phyloP scores from a whole-genome alignment of 78 protist species.

The Capsaspora owczarzaki region DNA sequence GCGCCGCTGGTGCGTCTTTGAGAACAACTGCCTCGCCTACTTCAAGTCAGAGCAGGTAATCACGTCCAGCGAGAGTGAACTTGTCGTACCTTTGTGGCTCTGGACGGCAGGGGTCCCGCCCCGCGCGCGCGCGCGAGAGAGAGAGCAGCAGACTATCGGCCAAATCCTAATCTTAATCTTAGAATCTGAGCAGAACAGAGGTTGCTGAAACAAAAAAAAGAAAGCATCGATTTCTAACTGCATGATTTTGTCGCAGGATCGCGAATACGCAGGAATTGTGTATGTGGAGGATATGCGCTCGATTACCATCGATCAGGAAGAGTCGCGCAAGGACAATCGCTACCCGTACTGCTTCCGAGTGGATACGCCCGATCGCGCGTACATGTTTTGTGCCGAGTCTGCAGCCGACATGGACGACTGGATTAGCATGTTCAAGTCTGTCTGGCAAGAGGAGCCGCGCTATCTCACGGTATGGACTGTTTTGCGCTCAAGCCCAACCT shows the following conservation, averaged over 20 bases:
- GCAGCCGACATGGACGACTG: neutral
- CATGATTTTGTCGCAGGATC: too few relatives aligned
- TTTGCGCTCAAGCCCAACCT: neutral
- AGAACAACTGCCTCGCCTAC: neutral
- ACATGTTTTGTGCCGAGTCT: neutral
- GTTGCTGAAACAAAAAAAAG: too few relatives aligned
- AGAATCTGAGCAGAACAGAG: too few relatives aligned
- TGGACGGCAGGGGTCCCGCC: too few relatives aligned
- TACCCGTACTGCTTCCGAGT: neutral
- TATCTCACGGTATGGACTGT: neutral
- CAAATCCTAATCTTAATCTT: too few relatives aligned
- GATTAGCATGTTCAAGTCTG: neutral
- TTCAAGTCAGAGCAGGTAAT: neutral
- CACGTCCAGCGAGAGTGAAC: too few relatives aligned
- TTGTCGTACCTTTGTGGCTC: too few relatives aligned
- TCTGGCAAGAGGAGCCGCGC: neutral
- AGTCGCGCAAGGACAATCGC: neutral
- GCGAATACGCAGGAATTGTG: neutral
- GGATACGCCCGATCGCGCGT: neutral
- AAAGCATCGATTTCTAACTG: too few relatives aligned
- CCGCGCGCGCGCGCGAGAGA: too few relatives aligned
- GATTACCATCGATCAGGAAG: neutral
- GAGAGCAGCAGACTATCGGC: too few relatives aligned
- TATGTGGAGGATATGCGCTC: neutral
- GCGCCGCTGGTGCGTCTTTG: slow-evolving; percentile 4